Conservation (phyloP, 805 yeast species). For the Zygoascus tannicola region DNA sequence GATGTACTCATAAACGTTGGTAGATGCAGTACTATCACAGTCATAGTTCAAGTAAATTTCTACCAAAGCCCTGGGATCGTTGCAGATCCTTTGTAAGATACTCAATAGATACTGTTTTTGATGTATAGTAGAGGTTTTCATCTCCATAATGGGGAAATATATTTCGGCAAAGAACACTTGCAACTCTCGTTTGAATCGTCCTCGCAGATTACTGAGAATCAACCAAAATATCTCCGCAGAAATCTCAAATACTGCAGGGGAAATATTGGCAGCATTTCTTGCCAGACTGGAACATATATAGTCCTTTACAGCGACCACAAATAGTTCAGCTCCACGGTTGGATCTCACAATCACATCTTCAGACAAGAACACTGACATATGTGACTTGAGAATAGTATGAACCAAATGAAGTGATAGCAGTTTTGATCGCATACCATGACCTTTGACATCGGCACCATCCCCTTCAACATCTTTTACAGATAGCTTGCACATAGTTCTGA, state of each 20-base stretch:
- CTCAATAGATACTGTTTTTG: slow-evolving; percentile 82
- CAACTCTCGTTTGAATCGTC: slow-evolving; percentile 84
- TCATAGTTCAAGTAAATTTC: slow-evolving; percentile 94
- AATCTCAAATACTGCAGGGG: slow-evolving; percentile 86
- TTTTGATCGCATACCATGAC: slow-evolving; percentile 89
- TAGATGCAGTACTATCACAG: slow-evolving; percentile 67
- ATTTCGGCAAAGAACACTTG: slow-evolving; percentile 90
- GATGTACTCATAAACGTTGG: slow-evolving; percentile 77
- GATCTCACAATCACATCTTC: slow-evolving; percentile 26
- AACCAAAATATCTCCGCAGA: slow-evolving; percentile 92
- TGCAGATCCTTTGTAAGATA: slow-evolving; percentile 71
- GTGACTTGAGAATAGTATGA: slow-evolving; percentile 76
- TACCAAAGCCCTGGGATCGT: slow-evolving; percentile 81
- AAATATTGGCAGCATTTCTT: slow-evolving; percentile 84
- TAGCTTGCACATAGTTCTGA: slow-evolving; percentile 90
- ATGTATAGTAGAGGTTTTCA: slow-evolving; percentile 84
- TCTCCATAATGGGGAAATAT: slow-evolving; percentile 87
- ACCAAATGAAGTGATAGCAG: slow-evolving; percentile 78
- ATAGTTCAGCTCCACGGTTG: slow-evolving; percentile 35
- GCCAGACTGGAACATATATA: slow-evolving; percentile 75
- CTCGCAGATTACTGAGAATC: slow-evolving; percentile 68
- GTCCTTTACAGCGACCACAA: slow-evolving; percentile 75
- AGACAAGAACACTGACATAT: slow-evolving; percentile 66
- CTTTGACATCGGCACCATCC: slow-evolving; percentile 53
- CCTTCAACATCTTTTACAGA: slow-evolving; percentile 73